A percentile compares a stretch with the other conserved stretches of the same genome.
Evolutionary conservation across 441 rosid genomes (phyloP).

Genomic region (Populus hybrid): DNA sequence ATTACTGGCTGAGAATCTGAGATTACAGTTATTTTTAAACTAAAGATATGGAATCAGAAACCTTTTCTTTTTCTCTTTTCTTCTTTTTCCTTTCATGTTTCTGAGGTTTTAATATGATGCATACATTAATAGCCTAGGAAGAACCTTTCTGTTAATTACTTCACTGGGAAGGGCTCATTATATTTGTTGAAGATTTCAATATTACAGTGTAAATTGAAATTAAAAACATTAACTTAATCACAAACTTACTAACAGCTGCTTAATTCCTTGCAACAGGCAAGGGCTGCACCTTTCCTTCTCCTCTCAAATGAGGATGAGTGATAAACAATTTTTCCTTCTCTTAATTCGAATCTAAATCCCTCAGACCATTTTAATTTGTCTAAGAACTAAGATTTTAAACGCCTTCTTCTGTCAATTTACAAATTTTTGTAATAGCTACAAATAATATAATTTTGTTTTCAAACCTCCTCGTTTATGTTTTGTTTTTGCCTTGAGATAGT

Average conservation of each 20-base stretch:
- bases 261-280: background rate
- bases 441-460: no score
- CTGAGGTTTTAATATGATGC: slow-evolving; percentile 13
- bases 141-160: background rate
- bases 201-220: background rate
- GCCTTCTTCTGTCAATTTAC: background rate
- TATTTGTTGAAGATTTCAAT: background rate
- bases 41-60: slow-evolving; percentile 37
- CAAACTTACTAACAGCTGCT: background rate
- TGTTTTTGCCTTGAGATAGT: no score
- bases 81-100: slow-evolving; percentile 26
- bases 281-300: background rate
- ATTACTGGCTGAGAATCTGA: background rate
- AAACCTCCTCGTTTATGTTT: no score
- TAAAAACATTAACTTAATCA: background rate
- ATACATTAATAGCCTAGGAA: background rate
- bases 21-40: slow-evolving; percentile 28
- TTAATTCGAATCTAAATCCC: background rate
- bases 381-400: background rate
- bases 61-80: slow-evolving; percentile 40
- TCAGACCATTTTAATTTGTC: background rate
- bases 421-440: background rate
- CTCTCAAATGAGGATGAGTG: background rate
- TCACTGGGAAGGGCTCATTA: background rate
- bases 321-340: no score